Evolutionary conservation across 1,284 basidiomycete genomes (phyloP).

Genomic region (Marasmius fiardii): DNA sequence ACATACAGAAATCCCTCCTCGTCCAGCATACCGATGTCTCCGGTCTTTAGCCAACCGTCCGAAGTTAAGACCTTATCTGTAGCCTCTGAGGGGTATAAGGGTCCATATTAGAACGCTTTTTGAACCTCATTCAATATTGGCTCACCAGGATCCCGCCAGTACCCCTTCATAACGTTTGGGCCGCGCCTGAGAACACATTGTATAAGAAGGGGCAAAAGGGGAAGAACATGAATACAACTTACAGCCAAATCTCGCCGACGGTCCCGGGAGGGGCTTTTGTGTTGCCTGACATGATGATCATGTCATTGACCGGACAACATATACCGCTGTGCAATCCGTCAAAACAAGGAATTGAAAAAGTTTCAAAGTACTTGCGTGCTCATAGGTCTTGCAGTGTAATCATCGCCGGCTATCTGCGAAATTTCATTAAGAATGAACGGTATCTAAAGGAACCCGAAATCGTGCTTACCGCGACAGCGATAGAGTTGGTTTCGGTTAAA

Average conservation of each 20-base stretch:
- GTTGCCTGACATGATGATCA: slow-evolving; percentile 40
- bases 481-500: slow-evolving; percentile 56
- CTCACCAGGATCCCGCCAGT: slow-evolving; percentile 56
- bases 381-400: slow-evolving; percentile 47
- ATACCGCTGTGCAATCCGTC: slow-evolving; percentile 34
- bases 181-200: slow-evolving; percentile 41
- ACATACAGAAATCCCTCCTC: slow-evolving; percentile 66
- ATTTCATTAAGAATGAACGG: neutral
- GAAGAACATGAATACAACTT: slow-evolving; percentile 21
- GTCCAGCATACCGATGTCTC: slow-evolving; percentile 57
- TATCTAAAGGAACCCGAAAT: neutral
- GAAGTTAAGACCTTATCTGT: slow-evolving; percentile 43
- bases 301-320: slow-evolving; percentile 50
- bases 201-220: neutral
- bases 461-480: slow-evolving; percentile 39
- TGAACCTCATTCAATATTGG: neutral
- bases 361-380: slow-evolving; percentile 43
- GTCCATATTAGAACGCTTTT: neutral
- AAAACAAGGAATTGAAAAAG: slow-evolving; percentile 8
- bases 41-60: slow-evolving; percentile 61
- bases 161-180: slow-evolving; percentile 62
- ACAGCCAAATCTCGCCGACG: slow-evolving; percentile 60
- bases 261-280: slow-evolving; percentile 35
- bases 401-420: slow-evolving; percentile 44
- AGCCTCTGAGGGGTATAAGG: slow-evolving; percentile 25